Evolutionary conservation across 1,284 basidiomycete genomes (phyloP), one percentile per base, ranked within the genome.

Genomic region (Ustilago vetiveriae): DNA sequence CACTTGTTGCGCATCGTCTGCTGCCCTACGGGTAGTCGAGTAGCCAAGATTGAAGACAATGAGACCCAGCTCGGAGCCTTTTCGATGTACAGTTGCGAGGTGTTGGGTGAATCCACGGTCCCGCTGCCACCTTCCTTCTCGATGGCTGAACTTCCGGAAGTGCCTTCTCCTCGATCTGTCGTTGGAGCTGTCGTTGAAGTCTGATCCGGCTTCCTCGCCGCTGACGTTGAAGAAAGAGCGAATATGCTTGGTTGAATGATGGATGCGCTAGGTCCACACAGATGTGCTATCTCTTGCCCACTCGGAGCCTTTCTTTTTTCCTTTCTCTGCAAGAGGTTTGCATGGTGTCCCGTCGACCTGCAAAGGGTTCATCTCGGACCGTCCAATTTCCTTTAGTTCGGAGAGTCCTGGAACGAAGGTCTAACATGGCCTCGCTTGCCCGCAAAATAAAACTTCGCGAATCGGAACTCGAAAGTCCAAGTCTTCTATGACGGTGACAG

Each of bases 231-330:
- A 29, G 27, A 6, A 29, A 29, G 7, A 13, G 27, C 27, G 27
- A 29, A 29, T 6, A 29, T 29, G 27, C 6, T 11, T 6, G 13
- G 33, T 2, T 16, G 33, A 35, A 2, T 8, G n/a, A n/a, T 21
- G 36, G 36, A 21, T 19, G 7, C 9, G 19, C n/a, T 21, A 19
- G 13, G n/a, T 37, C 9, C n/a, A 3, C 19, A 6, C 9, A 37
- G 21, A 19, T 21, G 3, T 29, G n/a, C 22, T 9, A 6, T 21
- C 13, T n/a, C 3, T 7, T n/a, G n/a, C n/a, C n/a, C 2, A 37
- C 52, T 59, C 63, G 63, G 63, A 66, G 63, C 63, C 63, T 66
- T 68, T 68, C 57, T 41, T 45, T 42, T 42, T 16, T 40, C 6
- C 10, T 14, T 26, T 45, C 22, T 37, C 13, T 21, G 33, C 29